Evolutionary conservation across 805 yeast genomes (phyloP).

Genomic region (Candida railenensis): DNA sequence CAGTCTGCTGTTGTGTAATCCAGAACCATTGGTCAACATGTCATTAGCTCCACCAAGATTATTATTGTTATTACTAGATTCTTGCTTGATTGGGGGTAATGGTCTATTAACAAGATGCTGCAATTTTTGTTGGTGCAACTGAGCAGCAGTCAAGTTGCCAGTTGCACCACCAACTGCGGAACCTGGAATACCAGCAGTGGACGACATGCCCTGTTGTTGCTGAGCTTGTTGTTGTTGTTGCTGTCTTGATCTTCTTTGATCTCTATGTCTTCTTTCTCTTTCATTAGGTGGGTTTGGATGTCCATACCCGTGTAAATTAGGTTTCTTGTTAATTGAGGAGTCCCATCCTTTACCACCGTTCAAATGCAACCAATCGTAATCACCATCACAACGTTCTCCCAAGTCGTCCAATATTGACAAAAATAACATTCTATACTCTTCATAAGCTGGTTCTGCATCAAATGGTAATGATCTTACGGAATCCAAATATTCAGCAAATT

Average conservation of each 20-base stretch:
- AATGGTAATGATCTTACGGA: conserved; percentile 68
- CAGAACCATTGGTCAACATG: conserved; percentile 20
- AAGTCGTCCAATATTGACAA: conserved; percentile 56
- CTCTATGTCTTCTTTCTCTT: conserved; percentile 45
- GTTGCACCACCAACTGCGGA: conserved; percentile 5
- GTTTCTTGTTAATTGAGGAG: conserved; percentile 69
- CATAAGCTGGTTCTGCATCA: conserved; percentile 80
- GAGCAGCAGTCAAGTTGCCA: conserved; percentile 36
- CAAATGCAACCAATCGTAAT: conserved; percentile 79
- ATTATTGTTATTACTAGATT: conserved; percentile 14
- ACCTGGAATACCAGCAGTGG: conserved; percentile 4
- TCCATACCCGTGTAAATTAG: conserved; percentile 81
- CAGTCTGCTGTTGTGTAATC: conserved; percentile 19
- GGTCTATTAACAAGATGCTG: conserved; percentile 49
- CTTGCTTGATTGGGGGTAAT: conserved; percentile 48
- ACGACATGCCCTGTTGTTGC: conserved; percentile 11
- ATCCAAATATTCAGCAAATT: conserved; percentile 71
- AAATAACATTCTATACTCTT: conserved; percentile 60
- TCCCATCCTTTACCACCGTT: conserved; percentile 85
- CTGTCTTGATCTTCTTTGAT: conserved; percentile 44
- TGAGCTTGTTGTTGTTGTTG: conserved; percentile 27
- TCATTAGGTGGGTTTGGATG: conserved; percentile 61
- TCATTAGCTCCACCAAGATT: conserved; percentile 15
- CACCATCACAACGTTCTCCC: conserved; percentile 62
- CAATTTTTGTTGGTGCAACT: conserved; percentile 47